Evolutionary conservation across 768 basidiomycete genomes (phyloP), one percentile per base, ranked within the genome.

Genomic region (Leucosporidium creatinivorum): DNA sequence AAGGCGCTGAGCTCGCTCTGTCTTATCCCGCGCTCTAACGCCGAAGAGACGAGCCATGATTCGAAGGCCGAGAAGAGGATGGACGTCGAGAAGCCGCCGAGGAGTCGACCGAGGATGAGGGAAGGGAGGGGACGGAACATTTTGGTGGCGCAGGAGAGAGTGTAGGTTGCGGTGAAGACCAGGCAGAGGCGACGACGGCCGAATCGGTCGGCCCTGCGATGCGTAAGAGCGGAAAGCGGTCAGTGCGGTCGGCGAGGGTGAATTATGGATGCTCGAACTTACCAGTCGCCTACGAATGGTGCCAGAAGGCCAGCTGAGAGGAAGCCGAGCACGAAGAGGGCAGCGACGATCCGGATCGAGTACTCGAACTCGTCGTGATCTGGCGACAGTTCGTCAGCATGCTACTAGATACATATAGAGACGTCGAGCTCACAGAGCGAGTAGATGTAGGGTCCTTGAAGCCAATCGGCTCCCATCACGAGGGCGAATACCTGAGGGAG

Each of bases 401-500:
- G n/a, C 3, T 39, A n/a, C 47, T 73, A 88, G 86, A 52, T 87
- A 33, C 86, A 56, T 81, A 80, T 75, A 89, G 54, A 6, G 9
- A 17, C 10, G 9, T 3, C 5, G 28, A 25, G 26, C 25, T 55
- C 54, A 55, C 54, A 89, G 0, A 89, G 78, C 21, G 87, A 87
- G 73, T 88, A 89, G 0, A 89, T 81, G 73, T 89, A 89, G 21
- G 88, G 88, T 0, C 88, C 88, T 76, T 89, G 87, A 19, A 89
- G 80, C 87, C 88, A 88, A 77, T 89, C 87, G 49, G 87, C 86
- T 15, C 59, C 28, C 87, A 89, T 88, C 30, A 87, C 87, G 28
- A 88, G 81, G 0, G 82, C 87, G 76, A 87, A 89, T 10, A 88
- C 87, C n/a, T 33, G 17, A 31, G 26, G 19, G 56, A 36, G 26